Conservation (phyloP, 2,329 filamentous ascomycete species). For the Sclerotinia borealis region DNA sequence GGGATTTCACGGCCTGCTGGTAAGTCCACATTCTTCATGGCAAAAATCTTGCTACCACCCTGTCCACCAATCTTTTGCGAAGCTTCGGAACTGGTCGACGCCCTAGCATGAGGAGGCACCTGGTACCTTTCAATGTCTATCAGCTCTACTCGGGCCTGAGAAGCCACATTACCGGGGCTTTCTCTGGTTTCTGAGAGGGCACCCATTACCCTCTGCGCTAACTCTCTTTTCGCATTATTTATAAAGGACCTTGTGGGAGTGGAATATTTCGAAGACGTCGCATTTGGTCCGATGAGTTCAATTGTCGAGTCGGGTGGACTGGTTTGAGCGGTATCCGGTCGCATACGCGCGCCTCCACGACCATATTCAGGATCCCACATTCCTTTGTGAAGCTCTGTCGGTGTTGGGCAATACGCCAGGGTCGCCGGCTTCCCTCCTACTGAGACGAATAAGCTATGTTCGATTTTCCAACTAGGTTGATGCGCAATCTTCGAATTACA, state of each 20-base stretch:
- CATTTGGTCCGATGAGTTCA: not conserved
- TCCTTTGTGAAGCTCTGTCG: conserved; percentile 13
- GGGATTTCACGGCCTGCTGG: conserved; percentile 32
- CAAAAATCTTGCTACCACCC: not conserved
- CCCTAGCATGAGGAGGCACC: not conserved
- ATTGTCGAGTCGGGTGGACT: not conserved
- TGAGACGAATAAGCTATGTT: conserved; percentile 18
- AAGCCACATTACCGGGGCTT: not conserved
- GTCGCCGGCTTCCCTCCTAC: conserved; percentile 9
- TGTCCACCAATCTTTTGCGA: not conserved
- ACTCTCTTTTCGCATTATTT: conserved; percentile 2
- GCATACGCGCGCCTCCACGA: conserved; percentile 6
- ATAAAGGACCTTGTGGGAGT: conserved; percentile 6
- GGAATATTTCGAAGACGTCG: not conserved
- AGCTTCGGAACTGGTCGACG: not conserved
- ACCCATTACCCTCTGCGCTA: not conserved
- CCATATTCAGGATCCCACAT: conserved; percentile 16
- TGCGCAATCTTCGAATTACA: conserved; percentile 12
- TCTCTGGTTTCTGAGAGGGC: conserved; percentile 8
- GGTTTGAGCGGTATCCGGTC: not conserved
- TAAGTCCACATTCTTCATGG: conserved; percentile 8
- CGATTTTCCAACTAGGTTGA: conserved; percentile 16
- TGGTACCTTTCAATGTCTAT: not conserved
- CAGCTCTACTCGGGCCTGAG: not conserved
- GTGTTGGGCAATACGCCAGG: conserved; percentile 12